These are phyloP conservation scores for Heliamphora pulchella DNA, from an alignment of 179 eudicot species.

Conservation along the genomic window DNA sequence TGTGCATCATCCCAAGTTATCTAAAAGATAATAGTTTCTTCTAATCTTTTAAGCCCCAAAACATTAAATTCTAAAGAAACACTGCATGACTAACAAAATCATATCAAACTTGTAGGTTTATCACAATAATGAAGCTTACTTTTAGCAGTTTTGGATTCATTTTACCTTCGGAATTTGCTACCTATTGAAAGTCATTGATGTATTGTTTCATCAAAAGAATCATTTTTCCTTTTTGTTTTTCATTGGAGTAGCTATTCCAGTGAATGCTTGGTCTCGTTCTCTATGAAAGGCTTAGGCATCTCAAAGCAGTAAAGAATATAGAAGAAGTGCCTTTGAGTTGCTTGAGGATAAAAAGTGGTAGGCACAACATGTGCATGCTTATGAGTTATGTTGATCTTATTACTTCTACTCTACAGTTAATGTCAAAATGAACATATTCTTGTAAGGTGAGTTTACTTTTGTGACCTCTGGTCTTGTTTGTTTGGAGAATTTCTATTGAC, in stretches of 20 bases:
- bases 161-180: background rate
- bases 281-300: background rate
- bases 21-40: constrained; percentile 26
- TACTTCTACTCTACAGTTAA: too few species aligned
- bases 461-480: too few species aligned
- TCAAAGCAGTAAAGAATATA: background rate
- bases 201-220: background rate
- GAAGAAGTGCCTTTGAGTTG: too few species aligned
- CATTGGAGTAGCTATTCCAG: background rate
- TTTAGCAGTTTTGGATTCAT: background rate
- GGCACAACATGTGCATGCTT: too few species aligned
- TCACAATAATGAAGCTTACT: background rate
- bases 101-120: background rate
- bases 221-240: background rate
- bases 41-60: too few species aligned
- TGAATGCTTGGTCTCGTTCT: background rate
- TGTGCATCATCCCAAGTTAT: constrained; percentile 68
- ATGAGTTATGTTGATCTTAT: too few species aligned
- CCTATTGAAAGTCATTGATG: background rate
- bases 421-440: too few species aligned
- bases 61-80: too few species aligned
- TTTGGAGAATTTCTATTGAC: too few species aligned
- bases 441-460: too few species aligned
- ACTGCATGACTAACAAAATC: background rate
- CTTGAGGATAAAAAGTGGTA: too few species aligned